Percentiles rank a stretch among this genome's conserved stretches.
Evolutionary conservation across 2,329 filamentous ascomycete genomes (phyloP).

Genomic region (Xylaria sp.): DNA sequence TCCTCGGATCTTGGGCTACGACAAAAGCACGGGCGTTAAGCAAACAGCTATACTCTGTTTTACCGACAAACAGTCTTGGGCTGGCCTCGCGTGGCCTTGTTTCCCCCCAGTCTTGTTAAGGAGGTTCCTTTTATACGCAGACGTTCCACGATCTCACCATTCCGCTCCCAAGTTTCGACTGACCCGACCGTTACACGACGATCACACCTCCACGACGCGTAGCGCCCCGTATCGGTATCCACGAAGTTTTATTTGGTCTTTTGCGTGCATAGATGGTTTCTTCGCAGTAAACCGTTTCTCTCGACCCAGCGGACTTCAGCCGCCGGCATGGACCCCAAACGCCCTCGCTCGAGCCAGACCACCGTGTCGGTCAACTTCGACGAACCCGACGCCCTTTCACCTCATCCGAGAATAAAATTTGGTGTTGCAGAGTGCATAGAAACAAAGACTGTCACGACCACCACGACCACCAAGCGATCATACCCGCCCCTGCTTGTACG

Average conservation of each 20-base stretch:
- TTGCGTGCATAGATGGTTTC: slow-evolving; percentile 36
- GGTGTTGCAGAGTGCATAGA: slow-evolving; percentile 73
- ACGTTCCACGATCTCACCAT: slow-evolving; percentile 26
- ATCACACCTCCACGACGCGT: background rate
- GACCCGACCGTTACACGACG: slow-evolving; percentile 11
- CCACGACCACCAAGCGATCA: slow-evolving; percentile 85
- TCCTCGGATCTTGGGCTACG: slow-evolving; percentile 6
- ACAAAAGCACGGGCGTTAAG: background rate
- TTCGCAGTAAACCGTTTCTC: slow-evolving; percentile 27
- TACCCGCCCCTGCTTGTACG: slow-evolving; percentile 88
- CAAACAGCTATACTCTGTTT: background rate
- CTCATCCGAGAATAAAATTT: slow-evolving; percentile 62
- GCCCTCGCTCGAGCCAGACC: slow-evolving; percentile 56
- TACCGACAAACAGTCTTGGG: slow-evolving; percentile 8
- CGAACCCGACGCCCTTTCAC: slow-evolving; percentile 53
- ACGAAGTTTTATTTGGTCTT: background rate
- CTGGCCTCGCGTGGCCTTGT: slow-evolving; percentile 31
- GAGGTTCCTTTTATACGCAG: slow-evolving; percentile 17
- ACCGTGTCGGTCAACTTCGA: slow-evolving; percentile 61
- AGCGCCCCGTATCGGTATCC: slow-evolving; percentile 6
- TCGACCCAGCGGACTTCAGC: slow-evolving; percentile 35
- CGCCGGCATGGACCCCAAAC: slow-evolving; percentile 42
- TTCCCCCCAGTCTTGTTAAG: slow-evolving; percentile 15
- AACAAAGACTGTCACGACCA: slow-evolving; percentile 84
- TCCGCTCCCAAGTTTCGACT: slow-evolving; percentile 1